A percentile compares a stretch with the other conserved stretches of the same genome.
Evolutionary conservation across 1,284 basidiomycete genomes (phyloP).

Genomic region (Agroathelia rolfsii): DNA sequence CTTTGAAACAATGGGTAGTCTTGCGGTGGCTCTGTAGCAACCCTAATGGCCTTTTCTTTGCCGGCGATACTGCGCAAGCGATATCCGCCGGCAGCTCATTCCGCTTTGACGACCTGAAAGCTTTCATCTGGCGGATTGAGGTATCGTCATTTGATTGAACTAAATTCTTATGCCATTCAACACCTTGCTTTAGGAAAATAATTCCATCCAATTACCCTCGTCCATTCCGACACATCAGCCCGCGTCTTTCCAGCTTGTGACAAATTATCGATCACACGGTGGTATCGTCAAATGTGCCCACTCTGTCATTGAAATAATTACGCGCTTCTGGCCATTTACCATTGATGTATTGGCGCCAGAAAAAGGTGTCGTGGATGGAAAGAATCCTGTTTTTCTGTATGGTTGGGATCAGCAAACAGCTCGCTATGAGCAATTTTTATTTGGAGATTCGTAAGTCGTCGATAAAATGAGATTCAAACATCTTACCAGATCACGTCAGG

Average conservation of each 20-base stretch:
- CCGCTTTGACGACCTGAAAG: constrained; percentile 61
- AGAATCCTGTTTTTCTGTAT: constrained; percentile 50
- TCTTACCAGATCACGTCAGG: constrained; percentile 29
- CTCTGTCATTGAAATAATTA: constrained; percentile 53
- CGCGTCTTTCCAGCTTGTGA: constrained; percentile 45
- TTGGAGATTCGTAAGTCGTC: constrained; percentile 35
- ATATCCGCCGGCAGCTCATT: constrained; percentile 67
- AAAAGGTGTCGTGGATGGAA: constrained; percentile 46
- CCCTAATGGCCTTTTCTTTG: constrained; percentile 64
- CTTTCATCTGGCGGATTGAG: constrained; percentile 52
- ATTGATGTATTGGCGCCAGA: constrained; percentile 55
- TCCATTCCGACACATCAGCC: constrained; percentile 29
- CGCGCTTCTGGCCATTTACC: constrained; percentile 51
- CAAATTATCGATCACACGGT: constrained; percentile 64
- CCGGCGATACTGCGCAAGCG: constrained; percentile 74
- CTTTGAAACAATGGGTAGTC: constrained; percentile 42
- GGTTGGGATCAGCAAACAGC: constrained; percentile 43
- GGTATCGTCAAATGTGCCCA: constrained; percentile 62
- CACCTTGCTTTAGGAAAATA: constrained; percentile 1
- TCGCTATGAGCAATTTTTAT: constrained; percentile 48
- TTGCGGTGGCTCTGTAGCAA: constrained; percentile 51
- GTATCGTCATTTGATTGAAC: too few relatives aligned
- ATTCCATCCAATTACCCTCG: too few relatives aligned
- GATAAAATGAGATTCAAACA: constrained; percentile 6
- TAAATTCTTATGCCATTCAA: too few relatives aligned